Percentiles rank a stretch among this genome's conserved stretches.
Conservation (phyloP, 257 asterid genomes). For the Echites panduratus region DNA sequence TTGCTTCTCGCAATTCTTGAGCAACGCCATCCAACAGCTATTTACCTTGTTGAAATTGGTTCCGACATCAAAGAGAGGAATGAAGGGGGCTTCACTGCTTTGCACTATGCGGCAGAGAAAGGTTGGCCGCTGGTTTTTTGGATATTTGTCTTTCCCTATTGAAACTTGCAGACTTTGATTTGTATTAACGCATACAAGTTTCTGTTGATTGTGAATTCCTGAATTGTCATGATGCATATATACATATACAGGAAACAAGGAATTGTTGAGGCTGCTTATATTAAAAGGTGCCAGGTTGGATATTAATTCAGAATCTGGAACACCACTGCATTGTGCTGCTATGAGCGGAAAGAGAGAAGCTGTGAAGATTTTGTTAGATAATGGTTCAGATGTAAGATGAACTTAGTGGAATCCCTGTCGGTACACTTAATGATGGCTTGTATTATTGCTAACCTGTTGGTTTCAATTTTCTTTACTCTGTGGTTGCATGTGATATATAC, state of each 20-base stretch:
- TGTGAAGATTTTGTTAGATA: too few species aligned
- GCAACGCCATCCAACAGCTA: constrained; percentile 6
- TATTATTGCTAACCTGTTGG: neutral
- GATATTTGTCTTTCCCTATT: neutral
- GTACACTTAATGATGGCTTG: too few species aligned
- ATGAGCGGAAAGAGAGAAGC: too few species aligned
- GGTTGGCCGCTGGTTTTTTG: constrained; percentile 2
- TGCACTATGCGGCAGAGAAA: constrained; percentile 19
- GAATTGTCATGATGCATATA: neutral
- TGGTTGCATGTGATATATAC: neutral
- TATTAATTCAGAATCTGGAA: neutral
- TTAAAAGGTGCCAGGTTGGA: constrained; percentile 3
- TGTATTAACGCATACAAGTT: neutral
- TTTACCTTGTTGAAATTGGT: constrained; percentile 18
- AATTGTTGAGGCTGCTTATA: constrained; percentile 4
- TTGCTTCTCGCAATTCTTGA: constrained; percentile 11
- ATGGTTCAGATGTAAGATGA: too few species aligned
- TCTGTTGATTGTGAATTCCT: neutral
- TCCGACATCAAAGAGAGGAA: constrained; percentile 9
- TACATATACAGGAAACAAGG: neutral
- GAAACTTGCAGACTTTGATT: neutral
- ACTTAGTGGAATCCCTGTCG: too few species aligned
- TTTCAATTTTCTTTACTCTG: neutral
- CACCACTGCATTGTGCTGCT: too few species aligned
- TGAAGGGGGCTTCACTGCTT: neutral